Base-by-base conservation (phyloP, 2,329 filamentous ascomycete species). In the Trichoderma endophyticum region DNA sequence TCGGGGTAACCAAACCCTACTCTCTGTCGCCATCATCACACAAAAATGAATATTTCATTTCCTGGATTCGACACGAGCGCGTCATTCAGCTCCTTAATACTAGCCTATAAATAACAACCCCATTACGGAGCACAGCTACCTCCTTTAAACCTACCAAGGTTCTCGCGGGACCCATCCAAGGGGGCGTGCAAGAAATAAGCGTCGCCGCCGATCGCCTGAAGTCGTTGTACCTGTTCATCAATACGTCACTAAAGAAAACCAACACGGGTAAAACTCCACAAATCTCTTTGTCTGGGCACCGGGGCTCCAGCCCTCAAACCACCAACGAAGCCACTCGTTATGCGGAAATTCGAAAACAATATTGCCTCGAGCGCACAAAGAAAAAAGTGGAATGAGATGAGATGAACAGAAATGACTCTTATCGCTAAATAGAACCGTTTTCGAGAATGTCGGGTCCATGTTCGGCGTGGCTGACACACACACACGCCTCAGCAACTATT, bases 281-380 rank as follows among this genome's bases (percentile, higher is more conserved):
- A 57, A 39, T 34, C 34, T 18, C 34, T 6, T 63, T 21, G 24
- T 63, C 15, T 26, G 54, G 24, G 18, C 15, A 60, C 28, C 2
- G 69, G 69, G 69, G 69, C 61, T 71, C 15, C 39, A 71, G 36
- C 69, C 69, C 69, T 71, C 54, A 48, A 59, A 51, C 18, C 39
- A 43, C 56, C 21, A 26, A 24, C 21, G n/a, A 69, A 60, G 66
- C 54, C 56, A 69, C 56, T 34, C 15, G n/a, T 28, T 4, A 21
- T 36, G 64, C 51, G n/a, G 26, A 56, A 57, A 39, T 56, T 21
- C 28, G 24, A 28, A 54, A 36, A 36, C 51, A 61, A 62, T 54
- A 60, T 60, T 34, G 32, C 57, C 30, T 61, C 30, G 28, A 28
- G 21, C 24, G 9, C 11, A 14, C n/a, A 62, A 26, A 68, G 15